Evolutionary conservation across 2,329 filamentous ascomycete genomes (phyloP), one percentile per base, ranked within the genome.

Genomic region (Plectosphaerella cucumerina): DNA sequence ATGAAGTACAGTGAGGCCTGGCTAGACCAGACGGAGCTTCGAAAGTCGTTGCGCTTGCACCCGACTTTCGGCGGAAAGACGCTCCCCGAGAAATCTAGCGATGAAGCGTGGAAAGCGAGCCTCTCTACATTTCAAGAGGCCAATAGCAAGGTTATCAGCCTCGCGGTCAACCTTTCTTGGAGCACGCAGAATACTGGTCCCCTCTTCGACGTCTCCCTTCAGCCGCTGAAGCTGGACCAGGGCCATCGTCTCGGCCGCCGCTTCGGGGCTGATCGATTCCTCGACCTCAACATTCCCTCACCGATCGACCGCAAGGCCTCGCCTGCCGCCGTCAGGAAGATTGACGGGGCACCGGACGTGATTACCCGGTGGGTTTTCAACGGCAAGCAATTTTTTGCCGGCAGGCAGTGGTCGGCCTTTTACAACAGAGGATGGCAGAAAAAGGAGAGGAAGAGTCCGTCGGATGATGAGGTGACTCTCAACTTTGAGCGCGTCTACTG

Each of bases 241-340:
- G 68, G 75, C 0, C 73, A 82, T 60, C 76, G 82, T 2, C 62
- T 85, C 0, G 66, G 68, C 18, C 74, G 82, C 12, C 75, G 74
- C 5, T 84, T 83, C 55, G 81, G 82, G 0, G 64, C 74, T 0
- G 81, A 86, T 55, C 72, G 82, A 0, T 84, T 84, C 44, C 53
- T 86, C 1, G 79, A 85, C 49, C 51, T 86, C 1, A 60, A 73
- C 5, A 67, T 84, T 5, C 81, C 82, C 0, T 70, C 70, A 0
- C 67, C 73, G 0, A 64, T 59, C 1, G 62, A 62, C 1, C 63
- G 11, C 5, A 14, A 58, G 3, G 56, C 64, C 2, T 58, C 61
- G 0, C 63, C 68, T 0, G 47, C 54, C 0, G 46, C 64, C 0
- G 51, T 70, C 3, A 66, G 62, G 15, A 58, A 71, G 2, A 59